phyloP scores from a whole-genome alignment of 768 basidiomycete species.

The Dioszegia crocea region DNA sequence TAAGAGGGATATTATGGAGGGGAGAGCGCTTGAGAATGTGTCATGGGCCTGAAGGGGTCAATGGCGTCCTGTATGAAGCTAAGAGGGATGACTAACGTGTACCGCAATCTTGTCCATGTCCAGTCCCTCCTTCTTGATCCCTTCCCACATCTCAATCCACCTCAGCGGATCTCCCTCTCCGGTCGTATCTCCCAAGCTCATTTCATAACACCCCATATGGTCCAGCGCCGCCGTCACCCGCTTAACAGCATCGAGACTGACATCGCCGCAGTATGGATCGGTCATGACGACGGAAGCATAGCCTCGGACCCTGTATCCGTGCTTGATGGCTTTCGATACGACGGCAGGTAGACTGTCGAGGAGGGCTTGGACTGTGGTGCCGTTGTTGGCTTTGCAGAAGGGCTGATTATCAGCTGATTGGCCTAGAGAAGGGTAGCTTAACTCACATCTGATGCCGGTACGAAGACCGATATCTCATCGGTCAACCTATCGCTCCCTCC shows the following conservation, averaged over 20 bases:
- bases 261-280: conserved; percentile 81
- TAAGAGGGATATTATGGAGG: conserved; percentile 27
- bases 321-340: conserved; percentile 59
- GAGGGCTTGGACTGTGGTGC: conserved; percentile 67
- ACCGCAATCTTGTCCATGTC: conserved; percentile 64
- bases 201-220: conserved; percentile 92
- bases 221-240: conserved; percentile 66
- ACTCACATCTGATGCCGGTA: conserved; percentile 69
- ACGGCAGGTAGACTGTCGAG: conserved; percentile 63
- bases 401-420: conserved; percentile 12
- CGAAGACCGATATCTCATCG: conserved; percentile 83
- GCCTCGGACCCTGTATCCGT: conserved; percentile 63
- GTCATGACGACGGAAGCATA: conserved; percentile 73
- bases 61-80: neutral
- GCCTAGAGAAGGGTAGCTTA: too few species aligned
- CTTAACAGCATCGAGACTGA: conserved; percentile 62
- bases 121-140: conserved; percentile 60
- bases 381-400: conserved; percentile 81
- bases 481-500: conserved; percentile 56
- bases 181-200: conserved; percentile 80
- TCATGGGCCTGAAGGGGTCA: conserved; percentile 32
- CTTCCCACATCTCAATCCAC: conserved; percentile 65
- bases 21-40: conserved; percentile 36
- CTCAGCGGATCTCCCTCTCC: conserved; percentile 74
- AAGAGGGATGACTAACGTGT: conserved; percentile 11